Percentiles rank a stretch among this genome's conserved stretches.
Conservation (phyloP, 2,329 filamentous ascomycete species). For the Verticillium longisporum region DNA sequence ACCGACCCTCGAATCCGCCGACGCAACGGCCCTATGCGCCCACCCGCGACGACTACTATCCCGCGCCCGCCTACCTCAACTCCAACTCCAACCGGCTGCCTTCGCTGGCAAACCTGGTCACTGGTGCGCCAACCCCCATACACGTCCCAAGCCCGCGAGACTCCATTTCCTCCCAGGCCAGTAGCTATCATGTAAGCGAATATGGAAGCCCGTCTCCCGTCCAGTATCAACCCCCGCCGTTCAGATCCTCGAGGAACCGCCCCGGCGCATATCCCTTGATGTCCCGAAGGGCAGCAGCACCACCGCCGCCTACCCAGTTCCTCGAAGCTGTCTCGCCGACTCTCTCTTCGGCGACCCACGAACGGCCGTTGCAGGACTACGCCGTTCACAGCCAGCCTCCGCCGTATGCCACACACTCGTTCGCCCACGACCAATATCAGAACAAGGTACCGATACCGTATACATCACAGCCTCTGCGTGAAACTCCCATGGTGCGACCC, state of each 20-base stretch:
- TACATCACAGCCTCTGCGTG: conserved; percentile 6
- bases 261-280: background rate
- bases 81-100: background rate
- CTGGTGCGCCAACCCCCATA: background rate
- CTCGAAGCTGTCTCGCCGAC: background rate
- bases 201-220: background rate
- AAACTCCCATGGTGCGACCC: conserved; percentile 3
- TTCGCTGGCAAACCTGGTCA: background rate
- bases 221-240: background rate
- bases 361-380: background rate
- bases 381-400: background rate
- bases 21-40: background rate
- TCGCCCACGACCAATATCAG: conserved; percentile 6
- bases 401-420: background rate
- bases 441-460: conserved; percentile 11
- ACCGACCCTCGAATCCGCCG: background rate
- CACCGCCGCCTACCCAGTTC: background rate
- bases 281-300: background rate
- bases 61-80: background rate
- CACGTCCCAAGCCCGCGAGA: background rate
- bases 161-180: background rate
- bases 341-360: background rate
- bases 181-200: background rate
- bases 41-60: background rate
- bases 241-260: background rate